Percentiles rank a stretch among this genome's conserved stretches.
These are phyloP conservation scores for Solanum okadae DNA, from an alignment of 257 asterid species.

Conservation along the genomic window DNA sequence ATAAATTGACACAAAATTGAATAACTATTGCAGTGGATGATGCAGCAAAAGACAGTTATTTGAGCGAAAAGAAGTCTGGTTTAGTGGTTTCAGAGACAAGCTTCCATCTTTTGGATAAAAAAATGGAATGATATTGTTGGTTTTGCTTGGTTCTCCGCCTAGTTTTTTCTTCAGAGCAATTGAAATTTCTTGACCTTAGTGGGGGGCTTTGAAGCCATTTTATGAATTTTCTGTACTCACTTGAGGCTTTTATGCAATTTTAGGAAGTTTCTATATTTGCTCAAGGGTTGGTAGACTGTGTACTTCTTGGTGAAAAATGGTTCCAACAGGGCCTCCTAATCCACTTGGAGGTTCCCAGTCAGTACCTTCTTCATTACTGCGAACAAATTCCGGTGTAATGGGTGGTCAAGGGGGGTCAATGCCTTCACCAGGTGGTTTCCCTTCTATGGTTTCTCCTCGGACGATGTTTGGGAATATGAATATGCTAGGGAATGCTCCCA, in stretches of 20 bases:
- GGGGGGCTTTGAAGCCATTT: background rate
- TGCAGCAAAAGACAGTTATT: background rate
- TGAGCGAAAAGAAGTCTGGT: too few species aligned
- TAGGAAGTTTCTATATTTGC: constrained; percentile 2
- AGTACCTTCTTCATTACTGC: constrained; percentile 49
- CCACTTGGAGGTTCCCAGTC: constrained; percentile 64
- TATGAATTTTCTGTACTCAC: background rate
- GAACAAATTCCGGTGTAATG: constrained; percentile 70
- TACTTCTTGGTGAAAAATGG: constrained; percentile 20
- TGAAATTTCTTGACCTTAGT: background rate
- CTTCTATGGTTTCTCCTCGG: constrained; percentile 63
- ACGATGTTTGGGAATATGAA: constrained; percentile 56
- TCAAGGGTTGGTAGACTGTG: constrained; percentile 3
- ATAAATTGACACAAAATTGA: too few species aligned
- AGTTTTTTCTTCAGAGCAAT: background rate
- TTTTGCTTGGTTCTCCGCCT: background rate
- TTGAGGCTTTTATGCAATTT: constrained; percentile 14
- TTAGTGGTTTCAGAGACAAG: background rate
- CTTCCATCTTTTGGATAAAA: background rate
- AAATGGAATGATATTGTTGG: background rate
- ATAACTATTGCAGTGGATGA: background rate
- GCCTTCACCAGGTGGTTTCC: constrained; percentile 51
- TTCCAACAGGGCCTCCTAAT: constrained; percentile 71
- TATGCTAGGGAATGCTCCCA: constrained; percentile 60
- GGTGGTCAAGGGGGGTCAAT: constrained; percentile 75